A percentile compares a stretch with the other conserved stretches of the same genome.
Evolutionary conservation across 1,139 yeast genomes (phyloP).

Genomic region (Zhuliangozyma blackwelliae): DNA sequence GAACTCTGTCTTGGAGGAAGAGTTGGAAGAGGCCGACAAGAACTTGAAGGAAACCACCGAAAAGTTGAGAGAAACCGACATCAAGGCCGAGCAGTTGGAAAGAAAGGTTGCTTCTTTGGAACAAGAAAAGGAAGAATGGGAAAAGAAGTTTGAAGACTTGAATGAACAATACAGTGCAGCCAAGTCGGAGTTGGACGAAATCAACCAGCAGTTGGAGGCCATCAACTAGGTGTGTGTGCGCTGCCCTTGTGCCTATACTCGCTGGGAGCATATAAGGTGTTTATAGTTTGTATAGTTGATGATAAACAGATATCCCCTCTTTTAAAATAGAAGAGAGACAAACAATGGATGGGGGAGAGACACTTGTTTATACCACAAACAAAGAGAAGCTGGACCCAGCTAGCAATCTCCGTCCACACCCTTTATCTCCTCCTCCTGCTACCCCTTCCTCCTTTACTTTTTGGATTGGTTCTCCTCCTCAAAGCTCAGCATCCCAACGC

Average conservation of each 20-base stretch:
- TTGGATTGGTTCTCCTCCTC: too few relatives aligned
- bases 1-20: conserved; percentile 88
- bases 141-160: conserved; percentile 87
- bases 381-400: too few relatives aligned
- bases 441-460: too few relatives aligned
- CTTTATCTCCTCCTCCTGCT: too few relatives aligned
- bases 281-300: conserved; percentile 1
- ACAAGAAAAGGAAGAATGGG: conserved; percentile 88
- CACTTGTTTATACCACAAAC: too few relatives aligned
- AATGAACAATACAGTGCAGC: conserved; percentile 76
- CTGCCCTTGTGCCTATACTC: neutral
- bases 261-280: neutral
- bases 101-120: conserved; percentile 91
- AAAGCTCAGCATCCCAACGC: too few relatives aligned
- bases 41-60: conserved; percentile 91
- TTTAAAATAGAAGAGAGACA: neutral
- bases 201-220: conserved; percentile 88
- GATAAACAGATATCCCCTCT: neutral
- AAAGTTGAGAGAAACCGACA: conserved; percentile 91
- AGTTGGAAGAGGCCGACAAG: conserved; percentile 87
- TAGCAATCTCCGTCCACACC: too few relatives aligned
- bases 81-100: conserved; percentile 95
- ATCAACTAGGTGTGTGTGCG: conserved; percentile 37
- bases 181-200: conserved; percentile 89
- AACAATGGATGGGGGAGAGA: neutral